These are phyloP conservation scores for Ceraceosorus bombacis DNA, from an alignment of 1,284 basidiomycete species.

Conservation along the genomic window DNA sequence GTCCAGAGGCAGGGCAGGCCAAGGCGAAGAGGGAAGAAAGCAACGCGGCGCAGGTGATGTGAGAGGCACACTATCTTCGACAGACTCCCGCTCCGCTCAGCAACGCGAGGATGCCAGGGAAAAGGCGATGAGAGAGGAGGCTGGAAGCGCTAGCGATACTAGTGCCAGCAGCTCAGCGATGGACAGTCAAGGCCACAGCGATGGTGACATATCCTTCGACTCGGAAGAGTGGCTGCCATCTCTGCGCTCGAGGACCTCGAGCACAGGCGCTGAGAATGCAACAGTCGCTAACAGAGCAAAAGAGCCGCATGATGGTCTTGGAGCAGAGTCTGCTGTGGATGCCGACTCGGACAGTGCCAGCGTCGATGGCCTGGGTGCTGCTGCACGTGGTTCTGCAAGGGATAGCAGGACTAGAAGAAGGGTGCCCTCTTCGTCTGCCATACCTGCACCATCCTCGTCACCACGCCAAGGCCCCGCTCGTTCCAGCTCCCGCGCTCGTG, in stretches of 20 bases:
- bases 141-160: background rate
- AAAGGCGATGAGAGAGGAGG: background rate
- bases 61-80: slow-evolving; percentile 1
- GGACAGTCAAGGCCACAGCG: background rate
- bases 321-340: too few relatives aligned
- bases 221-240: background rate
- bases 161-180: background rate
- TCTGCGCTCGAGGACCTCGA: too few relatives aligned
- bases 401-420: too few relatives aligned
- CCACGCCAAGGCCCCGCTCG: background rate
- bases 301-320: too few relatives aligned
- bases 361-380: too few relatives aligned
- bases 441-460: background rate
- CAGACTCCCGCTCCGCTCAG: background rate
- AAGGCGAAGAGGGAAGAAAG: background rate
- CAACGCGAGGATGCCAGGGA: background rate
- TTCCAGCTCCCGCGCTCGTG: background rate
- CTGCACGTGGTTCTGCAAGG: too few relatives aligned
- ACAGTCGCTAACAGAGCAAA: too few relatives aligned
- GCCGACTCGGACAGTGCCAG: too few relatives aligned
- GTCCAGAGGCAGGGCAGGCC: too few relatives aligned
- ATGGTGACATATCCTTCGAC: background rate
- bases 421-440: too few relatives aligned
- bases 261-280: too few relatives aligned
- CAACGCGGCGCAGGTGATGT: background rate